Conservation (phyloP, 148 eudicot species). For the Chenopodium album region DNA sequence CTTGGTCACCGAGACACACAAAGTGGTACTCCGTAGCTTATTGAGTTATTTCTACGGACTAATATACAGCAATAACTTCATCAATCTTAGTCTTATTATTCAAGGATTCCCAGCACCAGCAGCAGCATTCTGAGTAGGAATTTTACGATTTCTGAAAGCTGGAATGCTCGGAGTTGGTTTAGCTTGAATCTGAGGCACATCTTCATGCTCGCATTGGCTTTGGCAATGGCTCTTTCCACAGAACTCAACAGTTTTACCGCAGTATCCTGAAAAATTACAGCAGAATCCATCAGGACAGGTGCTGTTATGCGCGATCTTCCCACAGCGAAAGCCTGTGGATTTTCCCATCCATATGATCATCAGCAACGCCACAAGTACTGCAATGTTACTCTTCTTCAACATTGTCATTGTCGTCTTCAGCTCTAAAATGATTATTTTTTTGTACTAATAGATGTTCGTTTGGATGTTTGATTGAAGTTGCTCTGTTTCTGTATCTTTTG, state of each 20-base stretch:
- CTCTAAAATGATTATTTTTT: no score
- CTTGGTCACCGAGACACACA: no score
- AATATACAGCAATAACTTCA: no score
- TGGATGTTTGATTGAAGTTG: neutral
- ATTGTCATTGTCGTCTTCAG: neutral
- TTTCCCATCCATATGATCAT: neutral
- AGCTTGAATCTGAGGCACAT: neutral
- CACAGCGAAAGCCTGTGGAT: neutral
- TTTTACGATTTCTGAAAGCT: neutral
- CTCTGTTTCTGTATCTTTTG: neutral
- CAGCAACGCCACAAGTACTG: neutral
- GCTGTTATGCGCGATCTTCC: neutral
- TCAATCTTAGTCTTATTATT: neutral
- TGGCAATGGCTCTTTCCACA: neutral
- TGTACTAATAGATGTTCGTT: no score
- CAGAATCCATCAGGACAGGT: neutral
- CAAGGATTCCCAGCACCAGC: neutral
- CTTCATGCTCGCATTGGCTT: neutral
- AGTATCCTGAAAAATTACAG: neutral
- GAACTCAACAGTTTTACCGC: neutral
- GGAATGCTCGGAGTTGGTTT: neutral
- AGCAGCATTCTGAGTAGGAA: neutral
- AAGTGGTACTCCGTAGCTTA: no score
- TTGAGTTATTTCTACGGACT: no score
- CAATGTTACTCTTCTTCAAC: neutral